Percentiles rank a stretch among this genome's conserved stretches.
Evolutionary conservation across 2,329 filamentous ascomycete species (phyloP).

Genomic region (Botrytis tulipae): DNA sequence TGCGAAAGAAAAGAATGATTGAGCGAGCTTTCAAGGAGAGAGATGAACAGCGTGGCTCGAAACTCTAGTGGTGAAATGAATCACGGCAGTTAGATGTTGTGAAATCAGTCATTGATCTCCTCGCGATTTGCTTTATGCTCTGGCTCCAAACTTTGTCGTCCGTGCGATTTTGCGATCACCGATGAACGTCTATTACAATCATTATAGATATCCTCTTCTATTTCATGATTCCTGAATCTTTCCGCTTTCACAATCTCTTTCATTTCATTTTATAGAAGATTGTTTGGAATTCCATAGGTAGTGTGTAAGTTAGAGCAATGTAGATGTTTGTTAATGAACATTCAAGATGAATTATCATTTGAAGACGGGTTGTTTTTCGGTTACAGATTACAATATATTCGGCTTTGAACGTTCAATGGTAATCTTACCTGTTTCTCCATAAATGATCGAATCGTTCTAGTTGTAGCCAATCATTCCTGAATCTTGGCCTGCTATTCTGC

Average conservation of each 20-base stretch:
- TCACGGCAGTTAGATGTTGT: neutral
- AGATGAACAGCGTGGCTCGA: constrained; percentile 6
- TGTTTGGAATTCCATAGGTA: neutral
- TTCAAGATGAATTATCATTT: neutral
- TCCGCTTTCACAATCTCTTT: too few species aligned
- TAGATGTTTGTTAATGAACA: neutral
- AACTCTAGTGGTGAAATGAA: neutral
- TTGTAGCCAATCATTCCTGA: neutral
- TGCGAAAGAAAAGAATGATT: constrained; percentile 36
- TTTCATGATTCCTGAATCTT: too few species aligned
- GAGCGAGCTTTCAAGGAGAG: constrained; percentile 30
- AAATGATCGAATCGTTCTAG: rapidly evolving
- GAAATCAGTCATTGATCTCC: neutral
- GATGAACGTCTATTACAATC: neutral
- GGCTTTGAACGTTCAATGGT: neutral
- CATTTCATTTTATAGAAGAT: neutral
- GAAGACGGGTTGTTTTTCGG: too few species aligned
- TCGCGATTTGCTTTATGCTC: neutral
- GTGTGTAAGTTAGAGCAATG: neutral
- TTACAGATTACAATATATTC: neutral
- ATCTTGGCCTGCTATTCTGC: neutral
- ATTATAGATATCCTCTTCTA: neutral
- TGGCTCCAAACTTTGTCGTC: neutral
- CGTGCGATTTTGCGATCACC: neutral
- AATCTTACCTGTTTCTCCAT: neutral